Evolutionary conservation across 2,329 filamentous ascomycete species (phyloP), one percentile per base, ranked within the genome.

Genomic region (Aspergillus sojae): DNA sequence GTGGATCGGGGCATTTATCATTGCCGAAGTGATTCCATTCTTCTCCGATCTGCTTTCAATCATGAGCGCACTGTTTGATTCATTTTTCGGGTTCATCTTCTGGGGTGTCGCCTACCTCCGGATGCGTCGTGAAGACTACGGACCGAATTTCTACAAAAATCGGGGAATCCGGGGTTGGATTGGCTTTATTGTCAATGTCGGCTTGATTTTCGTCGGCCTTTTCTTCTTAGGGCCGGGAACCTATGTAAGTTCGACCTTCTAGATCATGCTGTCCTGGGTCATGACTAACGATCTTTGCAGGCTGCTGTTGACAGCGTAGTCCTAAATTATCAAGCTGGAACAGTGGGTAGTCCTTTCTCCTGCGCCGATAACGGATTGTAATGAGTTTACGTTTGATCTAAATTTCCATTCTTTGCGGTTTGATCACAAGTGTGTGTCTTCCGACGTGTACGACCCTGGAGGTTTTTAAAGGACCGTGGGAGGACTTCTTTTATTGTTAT

Each of bases 21-120:
- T 97, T 70, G 91, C 94, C 1, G 91, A 97, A 76, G 89, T 96
- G 53, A 97, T 97, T 72, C 93, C 93, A 0, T 97, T 97, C 84
- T 97, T 97, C 81, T 90, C 89, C 10, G 93, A 93, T 65, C 81
- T 85, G 67, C 78, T 86, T 19, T 80, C 81, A 5, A 79, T 84
- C 58, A 83, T 84, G 82, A 83, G 81, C 62, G 92, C 92, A 4
- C 85, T 97, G 1, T 97, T 97, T 74, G 93, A 97, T 79, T 94
- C 91, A 0, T 82, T 82, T 69, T 82, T 82, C 72, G 94, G 94
- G 28, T 97, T 97, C 83, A 96, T 97, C 74, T 97, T 97, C 83
- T 97, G 80, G 80, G 80, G 80, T 19, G 75, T 79, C 2, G 80
- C 80, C 2, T 82, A 82, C 69, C 67, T 82, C 43, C 75, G 79